phyloP scores from a whole-genome alignment of 1,139 yeast species.

The Geotrichum cucujoidarum region DNA sequence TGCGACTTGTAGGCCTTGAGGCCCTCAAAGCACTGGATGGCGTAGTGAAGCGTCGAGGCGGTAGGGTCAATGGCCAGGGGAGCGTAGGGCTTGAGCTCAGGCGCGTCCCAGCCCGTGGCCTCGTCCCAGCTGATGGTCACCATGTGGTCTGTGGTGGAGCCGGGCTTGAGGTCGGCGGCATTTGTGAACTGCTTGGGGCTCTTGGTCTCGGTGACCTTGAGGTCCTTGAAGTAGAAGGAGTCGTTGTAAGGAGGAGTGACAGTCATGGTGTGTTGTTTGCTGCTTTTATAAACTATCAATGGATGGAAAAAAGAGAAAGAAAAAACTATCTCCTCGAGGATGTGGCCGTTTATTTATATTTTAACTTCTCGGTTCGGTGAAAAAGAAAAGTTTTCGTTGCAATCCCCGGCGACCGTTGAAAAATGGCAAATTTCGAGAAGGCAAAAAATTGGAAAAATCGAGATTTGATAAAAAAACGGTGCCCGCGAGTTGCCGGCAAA shows the following conservation, averaged over 20 bases:
- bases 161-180: conserved; percentile 22
- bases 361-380: too few relatives aligned
- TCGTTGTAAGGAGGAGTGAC: conserved; percentile 4
- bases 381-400: too few relatives aligned
- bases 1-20: conserved; percentile 34
- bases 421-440: too few relatives aligned
- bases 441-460: too few relatives aligned
- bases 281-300: not conserved
- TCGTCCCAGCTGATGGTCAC: conserved; percentile 41
- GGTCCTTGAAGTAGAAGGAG: conserved; percentile 16
- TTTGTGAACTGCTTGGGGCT: conserved; percentile 20
- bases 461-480: too few relatives aligned
- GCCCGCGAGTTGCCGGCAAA: too few relatives aligned
- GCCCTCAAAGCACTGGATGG: conserved; percentile 37
- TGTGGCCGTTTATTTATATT: too few relatives aligned
- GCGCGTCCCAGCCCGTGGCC: conserved; percentile 40
- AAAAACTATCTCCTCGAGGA: too few relatives aligned
- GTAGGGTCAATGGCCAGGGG: conserved; percentile 36
- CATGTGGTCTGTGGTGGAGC: conserved; percentile 41
- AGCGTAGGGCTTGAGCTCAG: conserved; percentile 41
- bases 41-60: conserved; percentile 34
- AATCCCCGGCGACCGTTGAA: too few relatives aligned
- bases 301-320: not conserved
- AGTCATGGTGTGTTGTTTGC: conserved; percentile 11
- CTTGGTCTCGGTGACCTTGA: conserved; percentile 14